Conservation (phyloP, 352 stramenopile species). For the Globisporangium viniferum region DNA sequence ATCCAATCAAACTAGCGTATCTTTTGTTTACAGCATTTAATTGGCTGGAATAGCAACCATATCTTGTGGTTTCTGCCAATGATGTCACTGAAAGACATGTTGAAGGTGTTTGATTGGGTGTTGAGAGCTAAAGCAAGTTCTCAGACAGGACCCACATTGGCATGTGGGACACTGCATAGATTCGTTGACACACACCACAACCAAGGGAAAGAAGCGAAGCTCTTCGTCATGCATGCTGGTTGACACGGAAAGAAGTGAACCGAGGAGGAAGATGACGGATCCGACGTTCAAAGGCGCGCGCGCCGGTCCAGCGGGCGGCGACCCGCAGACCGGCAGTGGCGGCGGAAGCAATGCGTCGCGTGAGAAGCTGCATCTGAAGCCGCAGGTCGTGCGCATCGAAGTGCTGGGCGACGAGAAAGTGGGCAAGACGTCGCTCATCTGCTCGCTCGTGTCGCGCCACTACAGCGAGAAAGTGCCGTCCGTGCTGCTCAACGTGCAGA, state of each 20-base stretch:
- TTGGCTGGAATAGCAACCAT: background rate
- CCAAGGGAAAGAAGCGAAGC: background rate
- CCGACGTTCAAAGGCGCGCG: constrained; percentile 22
- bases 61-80: constrained; percentile 1
- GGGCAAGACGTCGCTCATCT: constrained; percentile 91
- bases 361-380: constrained; percentile 62
- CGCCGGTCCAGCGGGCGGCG: constrained; percentile 7
- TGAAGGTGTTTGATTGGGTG: constrained; percentile 6
- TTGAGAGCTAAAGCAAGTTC: background rate
- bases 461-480: constrained; percentile 86
- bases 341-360: constrained; percentile 13
- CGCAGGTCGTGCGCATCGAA: constrained; percentile 85
- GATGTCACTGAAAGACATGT: background rate
- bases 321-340: constrained; percentile 3
- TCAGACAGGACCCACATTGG: background rate
- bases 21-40: background rate
- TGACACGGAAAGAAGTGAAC: constrained; percentile 4
- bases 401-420: constrained; percentile 89
- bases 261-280: constrained; percentile 28
- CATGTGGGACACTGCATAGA: background rate
- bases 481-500: constrained; percentile 86
- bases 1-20: background rate
- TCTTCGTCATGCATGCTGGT: background rate
- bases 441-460: constrained; percentile 84
- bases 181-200: background rate